Conservation (phyloP, 2,329 filamentous ascomycete species). For the Sclerotinia glacialis region DNA sequence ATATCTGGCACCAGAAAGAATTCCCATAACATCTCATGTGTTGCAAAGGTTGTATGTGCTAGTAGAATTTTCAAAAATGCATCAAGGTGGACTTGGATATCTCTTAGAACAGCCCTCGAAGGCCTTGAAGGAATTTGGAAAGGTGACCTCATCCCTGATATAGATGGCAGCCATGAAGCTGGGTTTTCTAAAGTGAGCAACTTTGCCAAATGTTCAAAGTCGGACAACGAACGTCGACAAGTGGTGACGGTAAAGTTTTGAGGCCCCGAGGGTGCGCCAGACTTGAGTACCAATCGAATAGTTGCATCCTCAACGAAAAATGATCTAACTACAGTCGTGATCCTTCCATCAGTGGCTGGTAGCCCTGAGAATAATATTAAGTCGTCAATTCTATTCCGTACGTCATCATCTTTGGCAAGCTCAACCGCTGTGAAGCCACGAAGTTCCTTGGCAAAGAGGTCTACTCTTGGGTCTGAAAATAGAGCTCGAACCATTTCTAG, state of each 20-base stretch:
- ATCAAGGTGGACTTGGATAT: conserved; percentile 83
- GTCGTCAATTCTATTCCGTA: conserved; percentile 94
- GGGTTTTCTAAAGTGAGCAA: conserved; percentile 87
- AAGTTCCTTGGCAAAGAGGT: conserved; percentile 77
- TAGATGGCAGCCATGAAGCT: conserved; percentile 86
- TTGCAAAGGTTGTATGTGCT: conserved; percentile 85
- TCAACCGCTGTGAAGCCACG: conserved; percentile 92
- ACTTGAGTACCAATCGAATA: conserved; percentile 89
- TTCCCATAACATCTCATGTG: conserved; percentile 97
- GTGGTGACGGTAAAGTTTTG: conserved; percentile 92
- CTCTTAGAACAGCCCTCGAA: conserved; percentile 79
- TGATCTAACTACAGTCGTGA: conserved; percentile 88
- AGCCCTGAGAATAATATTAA: conserved; percentile 77
- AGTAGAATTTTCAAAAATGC: conserved; percentile 85
- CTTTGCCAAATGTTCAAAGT: conserved; percentile 87
- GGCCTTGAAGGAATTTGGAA: conserved; percentile 93
- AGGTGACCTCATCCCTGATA: conserved; percentile 75
- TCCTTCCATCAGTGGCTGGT: conserved; percentile 70
- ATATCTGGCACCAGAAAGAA: conserved; percentile 97
- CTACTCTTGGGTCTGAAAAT: conserved; percentile 83
- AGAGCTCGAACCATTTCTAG: conserved; percentile 88
- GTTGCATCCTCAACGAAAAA: conserved; percentile 98
- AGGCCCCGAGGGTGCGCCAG: conserved; percentile 77
- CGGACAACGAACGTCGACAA: conserved; percentile 78
- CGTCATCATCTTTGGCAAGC: conserved; percentile 95